Conservation (phyloP, 2,329 filamentous ascomycete genomes). For the Microascus cirrosus region DNA sequence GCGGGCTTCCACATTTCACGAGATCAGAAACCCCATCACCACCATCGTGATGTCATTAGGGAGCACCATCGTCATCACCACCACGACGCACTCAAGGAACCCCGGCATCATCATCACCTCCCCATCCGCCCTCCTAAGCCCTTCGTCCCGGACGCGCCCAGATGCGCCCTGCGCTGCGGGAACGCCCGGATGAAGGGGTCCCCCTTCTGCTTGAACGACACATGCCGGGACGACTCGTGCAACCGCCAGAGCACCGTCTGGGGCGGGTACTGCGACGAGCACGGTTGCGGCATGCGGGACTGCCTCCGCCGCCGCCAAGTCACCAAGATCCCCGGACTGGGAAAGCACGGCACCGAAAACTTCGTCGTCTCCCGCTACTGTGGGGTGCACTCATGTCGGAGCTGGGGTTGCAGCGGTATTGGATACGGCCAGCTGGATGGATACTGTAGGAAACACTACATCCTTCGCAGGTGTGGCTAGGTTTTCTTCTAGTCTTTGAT, state of each 20-base stretch:
- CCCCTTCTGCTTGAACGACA: constrained; percentile 1
- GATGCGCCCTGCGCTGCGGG: constrained; percentile 1
- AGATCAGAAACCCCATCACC: background rate
- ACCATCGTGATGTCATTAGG: background rate
- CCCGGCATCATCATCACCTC: background rate
- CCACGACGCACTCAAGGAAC: background rate
- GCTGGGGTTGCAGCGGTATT: background rate
- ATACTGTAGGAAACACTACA: background rate
- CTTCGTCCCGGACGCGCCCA: background rate
- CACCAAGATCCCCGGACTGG: background rate
- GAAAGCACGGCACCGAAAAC: background rate
- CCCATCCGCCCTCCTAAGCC: background rate
- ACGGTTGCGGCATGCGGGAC: background rate
- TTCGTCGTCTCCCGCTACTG: background rate
- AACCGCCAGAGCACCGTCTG: background rate
- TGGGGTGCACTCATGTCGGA: background rate
- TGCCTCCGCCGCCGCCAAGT: background rate
- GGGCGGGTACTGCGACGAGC: constrained; percentile 2
- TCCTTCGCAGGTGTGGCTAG: background rate
- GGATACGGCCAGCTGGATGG: background rate
- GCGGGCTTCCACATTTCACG: background rate
- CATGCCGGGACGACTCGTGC: background rate
- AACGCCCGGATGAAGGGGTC: background rate
- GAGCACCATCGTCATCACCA: background rate
- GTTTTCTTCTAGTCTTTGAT: background rate